Conservation (phyloP, 768 basidiomycete genomes). For the Tylopilus subfusipes region DNA sequence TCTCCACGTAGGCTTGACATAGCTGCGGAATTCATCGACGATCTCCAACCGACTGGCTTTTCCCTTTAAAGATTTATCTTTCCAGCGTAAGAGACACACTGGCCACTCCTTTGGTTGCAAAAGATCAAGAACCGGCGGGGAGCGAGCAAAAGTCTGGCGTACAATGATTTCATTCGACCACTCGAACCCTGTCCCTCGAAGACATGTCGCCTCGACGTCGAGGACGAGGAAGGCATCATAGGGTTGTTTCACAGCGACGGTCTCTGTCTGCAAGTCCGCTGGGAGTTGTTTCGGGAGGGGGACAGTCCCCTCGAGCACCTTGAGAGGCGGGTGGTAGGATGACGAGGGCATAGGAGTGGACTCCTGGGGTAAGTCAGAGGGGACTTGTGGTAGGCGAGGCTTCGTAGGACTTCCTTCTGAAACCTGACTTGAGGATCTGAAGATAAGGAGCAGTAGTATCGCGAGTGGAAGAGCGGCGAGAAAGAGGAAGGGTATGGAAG, state of each 20-base stretch:
- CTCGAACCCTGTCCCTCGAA: constrained; percentile 59
- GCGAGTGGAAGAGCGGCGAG: constrained; percentile 5
- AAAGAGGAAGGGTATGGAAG: neutral
- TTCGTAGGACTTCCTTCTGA: neutral
- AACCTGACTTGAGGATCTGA: neutral
- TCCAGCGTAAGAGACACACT: constrained; percentile 85
- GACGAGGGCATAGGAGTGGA: constrained; percentile 18
- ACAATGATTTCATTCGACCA: constrained; percentile 98
- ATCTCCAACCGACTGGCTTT: constrained; percentile 57
- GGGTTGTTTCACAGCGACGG: constrained; percentile 36
- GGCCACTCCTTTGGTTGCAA: constrained; percentile 74
- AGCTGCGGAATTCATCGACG: constrained; percentile 81
- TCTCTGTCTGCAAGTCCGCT: constrained; percentile 9
- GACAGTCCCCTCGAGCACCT: constrained; percentile 1
- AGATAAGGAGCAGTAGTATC: constrained; percentile 5
- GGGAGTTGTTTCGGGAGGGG: neutral
- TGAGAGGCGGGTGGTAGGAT: constrained; percentile 8
- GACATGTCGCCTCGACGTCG: constrained; percentile 87
- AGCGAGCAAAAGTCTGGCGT: constrained; percentile 30
- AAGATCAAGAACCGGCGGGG: constrained; percentile 5
- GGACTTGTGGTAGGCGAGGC: neutral
- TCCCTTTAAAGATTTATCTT: constrained; percentile 51
- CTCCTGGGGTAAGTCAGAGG: neutral
- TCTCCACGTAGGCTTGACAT: constrained; percentile 84
- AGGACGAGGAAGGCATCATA: constrained; percentile 83